Evolutionary conservation across 208 protist species (phyloP).

Genomic region (Wallacemonas sp.): DNA sequence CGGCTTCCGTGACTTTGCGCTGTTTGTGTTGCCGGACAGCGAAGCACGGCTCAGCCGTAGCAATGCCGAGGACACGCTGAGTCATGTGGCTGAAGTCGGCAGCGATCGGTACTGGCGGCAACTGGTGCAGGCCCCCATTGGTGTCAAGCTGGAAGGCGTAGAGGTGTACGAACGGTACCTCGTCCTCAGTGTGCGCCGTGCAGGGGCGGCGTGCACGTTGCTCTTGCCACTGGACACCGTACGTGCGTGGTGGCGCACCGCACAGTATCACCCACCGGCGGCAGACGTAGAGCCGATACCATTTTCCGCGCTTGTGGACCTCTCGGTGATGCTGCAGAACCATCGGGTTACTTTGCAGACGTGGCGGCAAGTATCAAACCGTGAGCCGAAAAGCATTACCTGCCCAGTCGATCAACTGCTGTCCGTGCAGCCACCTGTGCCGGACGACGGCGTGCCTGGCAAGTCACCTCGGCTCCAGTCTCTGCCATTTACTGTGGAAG

Average conservation of each 20-base stretch:
- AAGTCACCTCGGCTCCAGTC: not conserved
- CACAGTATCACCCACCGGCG: not conserved
- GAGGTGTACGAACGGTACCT: slow-evolving; percentile 37
- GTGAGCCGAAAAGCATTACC: too few species aligned
- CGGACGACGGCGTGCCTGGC: not conserved
- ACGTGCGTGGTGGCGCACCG: slow-evolving; percentile 32
- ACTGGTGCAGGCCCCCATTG: slow-evolving; percentile 45
- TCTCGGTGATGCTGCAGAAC: slow-evolving; percentile 2
- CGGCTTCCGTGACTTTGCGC: slow-evolving; percentile 25
- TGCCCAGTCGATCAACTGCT: not conserved
- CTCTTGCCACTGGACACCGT: slow-evolving; percentile 30
- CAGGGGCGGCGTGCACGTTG: slow-evolving; percentile 34
- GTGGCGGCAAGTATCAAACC: too few species aligned
- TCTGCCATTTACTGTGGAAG: not conserved
- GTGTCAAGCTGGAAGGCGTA: slow-evolving; percentile 50
- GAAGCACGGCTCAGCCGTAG: not conserved
- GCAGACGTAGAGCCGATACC: not conserved
- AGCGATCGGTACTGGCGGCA: slow-evolving; percentile 19
- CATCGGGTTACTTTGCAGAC: not conserved
- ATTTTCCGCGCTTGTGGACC: slow-evolving; percentile 6
- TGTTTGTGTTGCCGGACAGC: slow-evolving; percentile 47
- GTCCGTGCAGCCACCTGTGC: not conserved
- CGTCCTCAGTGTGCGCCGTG: slow-evolving; percentile 40
- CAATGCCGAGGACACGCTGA: too few species aligned
- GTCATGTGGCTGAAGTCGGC: not conserved